Conservation (phyloP, 176 grass and related monocot species). For the Carex littledalei region DNA sequence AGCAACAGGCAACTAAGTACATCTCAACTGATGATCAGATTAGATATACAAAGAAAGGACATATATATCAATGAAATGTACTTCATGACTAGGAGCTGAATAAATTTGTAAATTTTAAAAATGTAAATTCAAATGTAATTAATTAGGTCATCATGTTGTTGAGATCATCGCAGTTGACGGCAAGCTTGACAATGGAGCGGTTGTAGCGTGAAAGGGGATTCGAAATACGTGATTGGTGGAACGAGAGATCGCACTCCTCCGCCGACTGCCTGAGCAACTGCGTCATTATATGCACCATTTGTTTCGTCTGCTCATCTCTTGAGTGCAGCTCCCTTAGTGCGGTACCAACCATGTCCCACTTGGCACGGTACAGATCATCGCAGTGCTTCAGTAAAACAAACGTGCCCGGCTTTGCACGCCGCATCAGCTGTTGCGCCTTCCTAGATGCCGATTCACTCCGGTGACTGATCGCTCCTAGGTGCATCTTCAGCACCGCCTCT, state of each 20-base stretch:
- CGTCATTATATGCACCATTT: background rate
- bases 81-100: background rate
- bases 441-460: background rate
- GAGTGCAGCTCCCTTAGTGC: background rate
- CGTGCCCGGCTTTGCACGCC: background rate
- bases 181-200: background rate
- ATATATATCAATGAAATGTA: background rate
- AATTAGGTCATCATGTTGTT: conserved; percentile 14
- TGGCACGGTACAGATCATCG: background rate
- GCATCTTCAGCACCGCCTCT: background rate
- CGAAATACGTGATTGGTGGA: background rate
- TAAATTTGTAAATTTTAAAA: background rate
- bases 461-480: background rate
- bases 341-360: conserved; percentile 1
- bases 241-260: background rate
- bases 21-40: background rate
- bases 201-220: background rate
- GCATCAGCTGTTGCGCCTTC: background rate
- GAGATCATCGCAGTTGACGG: background rate
- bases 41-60: background rate
- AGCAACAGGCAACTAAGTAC: background rate
- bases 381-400: background rate
- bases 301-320: background rate
- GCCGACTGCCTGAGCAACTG: background rate
- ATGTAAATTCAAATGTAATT: too few species aligned